phyloP scores from a whole-genome alignment of 352 stramenopile species.

The Thraustotheca clavata region DNA sequence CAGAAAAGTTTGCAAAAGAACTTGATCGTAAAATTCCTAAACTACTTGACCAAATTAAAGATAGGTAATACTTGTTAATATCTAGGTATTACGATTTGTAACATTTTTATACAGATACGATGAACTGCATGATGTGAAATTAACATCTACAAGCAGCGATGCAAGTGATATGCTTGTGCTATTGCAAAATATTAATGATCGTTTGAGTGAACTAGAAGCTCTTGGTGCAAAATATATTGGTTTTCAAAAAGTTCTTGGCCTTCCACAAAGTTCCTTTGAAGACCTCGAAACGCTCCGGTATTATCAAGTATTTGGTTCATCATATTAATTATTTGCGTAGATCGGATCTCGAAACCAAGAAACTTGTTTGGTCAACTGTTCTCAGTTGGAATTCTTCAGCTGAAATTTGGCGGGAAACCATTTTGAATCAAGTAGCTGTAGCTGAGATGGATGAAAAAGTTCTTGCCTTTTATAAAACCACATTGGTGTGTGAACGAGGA shows the following conservation, averaged over 20 bases:
- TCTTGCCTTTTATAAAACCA: slow-evolving; percentile 29
- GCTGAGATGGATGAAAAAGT: slow-evolving; percentile 43
- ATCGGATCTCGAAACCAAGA: slow-evolving; percentile 25
- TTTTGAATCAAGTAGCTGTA: slow-evolving; percentile 37
- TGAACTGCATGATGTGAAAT: slow-evolving; percentile 4
- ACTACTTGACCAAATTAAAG: slow-evolving; percentile 30
- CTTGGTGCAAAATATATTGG: slow-evolving; percentile 32
- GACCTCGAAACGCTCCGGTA: slow-evolving; percentile 1
- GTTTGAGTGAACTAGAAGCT: slow-evolving; percentile 30
- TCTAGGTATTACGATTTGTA: background rate
- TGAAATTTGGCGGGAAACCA: slow-evolving; percentile 29
- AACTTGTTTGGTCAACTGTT: slow-evolving; percentile 39
- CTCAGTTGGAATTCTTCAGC: slow-evolving; percentile 35
- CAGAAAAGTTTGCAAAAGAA: slow-evolving; percentile 62
- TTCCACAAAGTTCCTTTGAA: slow-evolving; percentile 10
- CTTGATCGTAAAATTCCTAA: slow-evolving; percentile 45
- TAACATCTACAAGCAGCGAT: background rate
- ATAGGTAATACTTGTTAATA: background rate
- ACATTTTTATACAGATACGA: background rate
- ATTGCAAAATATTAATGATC: slow-evolving; percentile 30
- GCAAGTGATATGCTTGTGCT: slow-evolving; percentile 37
- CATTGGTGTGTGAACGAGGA: slow-evolving; percentile 31
- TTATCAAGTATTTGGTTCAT: background rate
- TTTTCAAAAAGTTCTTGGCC: slow-evolving; percentile 11
- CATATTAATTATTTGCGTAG: background rate